Conservation (phyloP, 768 basidiomycete genomes). For the Naematelia aurantialba region DNA sequence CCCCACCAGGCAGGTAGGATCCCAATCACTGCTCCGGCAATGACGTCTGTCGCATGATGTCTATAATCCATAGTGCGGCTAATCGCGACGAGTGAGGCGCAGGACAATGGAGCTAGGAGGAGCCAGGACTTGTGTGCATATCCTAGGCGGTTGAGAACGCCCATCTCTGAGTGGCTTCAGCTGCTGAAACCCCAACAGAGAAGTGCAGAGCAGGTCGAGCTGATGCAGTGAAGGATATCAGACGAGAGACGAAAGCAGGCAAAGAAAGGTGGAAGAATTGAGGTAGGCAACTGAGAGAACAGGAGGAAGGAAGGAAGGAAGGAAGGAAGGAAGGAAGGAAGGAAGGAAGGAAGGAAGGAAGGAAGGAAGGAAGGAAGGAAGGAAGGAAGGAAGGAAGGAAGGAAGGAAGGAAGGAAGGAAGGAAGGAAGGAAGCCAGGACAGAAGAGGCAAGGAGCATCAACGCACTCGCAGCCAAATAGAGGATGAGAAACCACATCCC, state of each 20-base stretch:
- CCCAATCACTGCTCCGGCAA: slow-evolving; percentile 45
- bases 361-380: neutral
- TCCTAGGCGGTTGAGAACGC: slow-evolving; percentile 32
- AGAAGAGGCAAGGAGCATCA: neutral
- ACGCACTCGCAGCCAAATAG: slow-evolving; percentile 42
- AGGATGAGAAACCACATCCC: slow-evolving; percentile 48
- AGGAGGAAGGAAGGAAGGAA: neutral
- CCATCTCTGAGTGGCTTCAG: slow-evolving; percentile 26
- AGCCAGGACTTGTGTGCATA: slow-evolving; percentile 49
- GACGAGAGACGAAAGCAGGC: too few species aligned
- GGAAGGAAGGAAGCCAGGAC: neutral
- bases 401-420: neutral
- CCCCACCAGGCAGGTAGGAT: slow-evolving; percentile 37
- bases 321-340: neutral
- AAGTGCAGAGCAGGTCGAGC: too few species aligned
- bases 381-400: neutral
- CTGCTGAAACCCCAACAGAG: too few species aligned
- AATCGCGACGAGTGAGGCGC: slow-evolving; percentile 35
- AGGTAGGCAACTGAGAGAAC: too few species aligned
- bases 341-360: neutral
- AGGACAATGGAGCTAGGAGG: slow-evolving; percentile 39
- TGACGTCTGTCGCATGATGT: slow-evolving; percentile 44
- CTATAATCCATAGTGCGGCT: slow-evolving; percentile 49
- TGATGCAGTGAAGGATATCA: too few species aligned
- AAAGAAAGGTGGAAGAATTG: too few species aligned